Evolutionary conservation across 208 protist genomes (phyloP).

Genomic region (Wallacemonas sp.): DNA sequence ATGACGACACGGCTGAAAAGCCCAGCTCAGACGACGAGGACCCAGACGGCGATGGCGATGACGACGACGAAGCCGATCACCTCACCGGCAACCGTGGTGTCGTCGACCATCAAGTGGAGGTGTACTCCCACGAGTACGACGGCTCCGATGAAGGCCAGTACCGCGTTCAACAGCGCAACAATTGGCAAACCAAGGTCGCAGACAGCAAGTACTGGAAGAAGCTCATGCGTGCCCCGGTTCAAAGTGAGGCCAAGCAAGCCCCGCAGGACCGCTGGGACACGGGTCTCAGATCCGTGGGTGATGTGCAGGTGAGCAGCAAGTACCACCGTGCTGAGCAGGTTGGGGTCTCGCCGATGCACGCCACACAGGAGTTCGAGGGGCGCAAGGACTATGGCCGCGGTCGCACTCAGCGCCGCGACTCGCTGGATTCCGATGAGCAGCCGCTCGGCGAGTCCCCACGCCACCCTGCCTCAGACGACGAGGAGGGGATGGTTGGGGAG

Average conservation of each 20-base stretch:
- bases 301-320: constrained; percentile 29
- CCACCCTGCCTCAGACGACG: too few species aligned
- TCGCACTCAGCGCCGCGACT: background rate
- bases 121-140: constrained; percentile 14
- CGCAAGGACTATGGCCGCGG: background rate
- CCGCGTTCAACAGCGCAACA: constrained; percentile 9
- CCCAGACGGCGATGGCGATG: background rate
- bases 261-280: background rate
- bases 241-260: background rate
- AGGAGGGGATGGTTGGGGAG: too few species aligned
- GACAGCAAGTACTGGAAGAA: constrained; percentile 33
- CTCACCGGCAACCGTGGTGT: too few species aligned
- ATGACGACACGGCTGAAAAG: background rate
- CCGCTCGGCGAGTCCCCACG: too few species aligned
- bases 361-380: background rate
- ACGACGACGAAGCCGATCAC: background rate
- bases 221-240: constrained; percentile 15
- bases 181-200: constrained; percentile 24
- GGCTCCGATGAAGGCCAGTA: background rate
- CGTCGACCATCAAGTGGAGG: background rate
- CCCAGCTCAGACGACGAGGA: background rate
- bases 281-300: constrained; percentile 20
- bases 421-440: too few species aligned
- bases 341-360: constrained; percentile 16
- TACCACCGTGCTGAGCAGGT: constrained; percentile 24